A percentile compares a stretch with the other conserved stretches of the same genome.
Evolutionary conservation across 768 basidiomycete species (phyloP).

Genomic region (Amanita brunnescens): DNA sequence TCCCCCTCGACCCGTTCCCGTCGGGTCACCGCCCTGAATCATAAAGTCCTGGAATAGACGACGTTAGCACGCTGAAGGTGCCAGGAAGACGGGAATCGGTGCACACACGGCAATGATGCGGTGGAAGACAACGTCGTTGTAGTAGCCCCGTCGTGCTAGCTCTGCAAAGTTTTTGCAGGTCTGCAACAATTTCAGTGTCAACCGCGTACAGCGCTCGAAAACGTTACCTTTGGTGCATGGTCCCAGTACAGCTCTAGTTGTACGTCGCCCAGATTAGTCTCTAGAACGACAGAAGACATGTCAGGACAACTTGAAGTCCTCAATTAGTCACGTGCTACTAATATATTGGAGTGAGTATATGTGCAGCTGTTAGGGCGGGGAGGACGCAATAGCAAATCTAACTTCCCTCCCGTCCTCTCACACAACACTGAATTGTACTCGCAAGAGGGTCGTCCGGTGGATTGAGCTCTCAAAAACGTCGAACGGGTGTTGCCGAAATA

Average conservation of each 20-base stretch:
- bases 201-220: too few relatives aligned
- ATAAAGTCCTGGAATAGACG: constrained; percentile 75
- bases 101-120: constrained; percentile 73
- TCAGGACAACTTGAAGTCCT: too few relatives aligned
- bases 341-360: too few relatives aligned
- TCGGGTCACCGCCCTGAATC: constrained; percentile 95
- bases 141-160: constrained; percentile 86
- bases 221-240: constrained; percentile 69
- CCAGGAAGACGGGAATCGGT: background rate
- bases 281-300: constrained; percentile 62
- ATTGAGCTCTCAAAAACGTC: too few relatives aligned
- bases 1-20: constrained; percentile 89
- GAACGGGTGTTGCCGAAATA: too few relatives aligned
- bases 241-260: constrained; percentile 90
- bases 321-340: too few relatives aligned
- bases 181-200: constrained; percentile 33
- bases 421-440: too few relatives aligned
- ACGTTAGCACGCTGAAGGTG: background rate
- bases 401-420: too few relatives aligned
- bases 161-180: constrained; percentile 95
- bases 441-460: too few relatives aligned
- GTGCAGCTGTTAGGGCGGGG: too few relatives aligned
- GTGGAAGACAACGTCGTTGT: constrained; percentile 86
- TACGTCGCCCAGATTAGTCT: constrained; percentile 81
- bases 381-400: too few relatives aligned